Conservation (phyloP, 257 asterid genomes). For the Linaria vulgaris region DNA sequence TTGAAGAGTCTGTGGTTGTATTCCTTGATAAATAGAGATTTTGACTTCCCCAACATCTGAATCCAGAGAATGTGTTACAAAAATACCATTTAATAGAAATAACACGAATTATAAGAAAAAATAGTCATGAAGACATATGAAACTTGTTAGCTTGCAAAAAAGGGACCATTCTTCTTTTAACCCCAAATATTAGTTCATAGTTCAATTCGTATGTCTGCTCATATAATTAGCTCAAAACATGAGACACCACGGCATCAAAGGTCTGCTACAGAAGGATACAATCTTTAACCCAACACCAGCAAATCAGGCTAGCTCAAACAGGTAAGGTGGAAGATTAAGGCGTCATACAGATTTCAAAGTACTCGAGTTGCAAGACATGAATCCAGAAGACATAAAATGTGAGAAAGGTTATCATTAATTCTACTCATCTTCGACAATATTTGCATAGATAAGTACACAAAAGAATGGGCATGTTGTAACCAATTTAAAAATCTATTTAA, state of each 20-base stretch:
- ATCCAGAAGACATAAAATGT: too few species aligned
- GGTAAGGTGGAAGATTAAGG: not conserved
- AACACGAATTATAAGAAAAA: constrained; percentile 4
- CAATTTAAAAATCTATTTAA: too few species aligned
- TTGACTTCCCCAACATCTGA: constrained; percentile 97
- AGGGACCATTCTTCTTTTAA: not conserved
- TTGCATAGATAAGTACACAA: too few species aligned
- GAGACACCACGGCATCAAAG: not conserved
- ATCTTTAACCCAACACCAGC: not conserved
- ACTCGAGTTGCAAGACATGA: too few species aligned
- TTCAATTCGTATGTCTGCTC: constrained; percentile 3
- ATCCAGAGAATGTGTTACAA: constrained; percentile 15
- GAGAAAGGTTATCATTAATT: too few species aligned
- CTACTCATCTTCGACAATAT: too few species aligned
- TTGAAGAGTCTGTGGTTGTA: constrained; percentile 92
- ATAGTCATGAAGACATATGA: not conserved
- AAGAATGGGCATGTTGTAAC: too few species aligned
- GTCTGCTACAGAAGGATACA: not conserved
- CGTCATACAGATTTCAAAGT: too few species aligned
- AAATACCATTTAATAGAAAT: constrained; percentile 14
- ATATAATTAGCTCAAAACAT: not conserved
- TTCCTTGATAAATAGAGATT: constrained; percentile 82
- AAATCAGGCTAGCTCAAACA: not conserved
- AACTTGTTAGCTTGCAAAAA: not conserved
- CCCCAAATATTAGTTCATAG: not conserved